Evolutionary conservation across 192 early-diverging fungal species (phyloP), one percentile per base, ranked within the genome.

Genomic region (Funneliformis geosporum): DNA sequence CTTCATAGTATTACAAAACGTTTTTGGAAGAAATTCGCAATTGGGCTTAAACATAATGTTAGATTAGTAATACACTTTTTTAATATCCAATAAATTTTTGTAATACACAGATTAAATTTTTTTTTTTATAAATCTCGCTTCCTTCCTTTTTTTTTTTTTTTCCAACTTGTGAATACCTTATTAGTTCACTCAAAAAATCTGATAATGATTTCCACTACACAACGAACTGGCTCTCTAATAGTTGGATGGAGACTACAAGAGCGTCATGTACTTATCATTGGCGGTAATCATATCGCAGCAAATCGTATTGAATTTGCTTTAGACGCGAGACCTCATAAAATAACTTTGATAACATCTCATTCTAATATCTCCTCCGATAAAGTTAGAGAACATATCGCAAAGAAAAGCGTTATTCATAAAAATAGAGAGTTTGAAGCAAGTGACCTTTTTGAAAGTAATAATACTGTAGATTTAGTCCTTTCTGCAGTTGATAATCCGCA

Each of bases 201-300:
- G 16, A 50, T 50, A 16, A 55, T 55, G 50, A 55, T 18, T 55
- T 18, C 50, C 50, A 55, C 50, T 5, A 44, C 43, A 44, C 43
- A 44, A 44, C 43, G 80, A 16, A 83, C 80, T n/a, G 81, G 80
- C 12, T 91, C 90, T 10, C 81, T 93, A n/a, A 83, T 93, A 76
- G 85, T 93, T 10, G 91, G 86, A 12, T 92, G 82, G 69, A 87
- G 89, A 60, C 82, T 90, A 11, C 80, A 82, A 33, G 81, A 79
- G 2, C 89, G 88, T 70, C 80, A 87, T 44, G 87, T 93, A 9
- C 75, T 94, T 0, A 89, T 96, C 9, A 86, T 96, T 71, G 95
- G 95, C 60, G 82, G 85, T 12, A 92, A 90, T 25, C 74, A 85
- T 61, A 85, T 89, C 68, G 91, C 93, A 21, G 87, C 89, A n/a